phyloP scores from a whole-genome alignment of 306 rosid species.

The Vicia villosa region DNA sequence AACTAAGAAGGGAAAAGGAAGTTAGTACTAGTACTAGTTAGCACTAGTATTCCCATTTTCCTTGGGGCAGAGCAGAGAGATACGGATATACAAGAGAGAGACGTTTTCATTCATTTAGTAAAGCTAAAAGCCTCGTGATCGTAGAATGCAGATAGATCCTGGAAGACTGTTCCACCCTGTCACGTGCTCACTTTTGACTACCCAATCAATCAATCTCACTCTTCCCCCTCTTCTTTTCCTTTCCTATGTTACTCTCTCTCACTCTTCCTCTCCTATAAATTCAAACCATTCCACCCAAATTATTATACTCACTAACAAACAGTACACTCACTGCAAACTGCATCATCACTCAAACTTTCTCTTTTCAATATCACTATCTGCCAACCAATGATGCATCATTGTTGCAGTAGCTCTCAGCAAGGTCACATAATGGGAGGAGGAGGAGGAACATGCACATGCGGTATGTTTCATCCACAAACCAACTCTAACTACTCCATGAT shows the following conservation, averaged over 20 bases:
- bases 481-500: conserved; percentile 64
- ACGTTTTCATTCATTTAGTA: background rate
- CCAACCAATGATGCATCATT: conserved; percentile 58
- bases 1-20: background rate
- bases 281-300: background rate
- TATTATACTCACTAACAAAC: background rate
- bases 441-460: conserved; percentile 59
- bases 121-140: conserved; percentile 16
- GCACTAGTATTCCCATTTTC: background rate
- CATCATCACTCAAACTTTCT: too few species aligned
- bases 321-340: background rate
- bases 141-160: conserved; percentile 14
- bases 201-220: conserved; percentile 14
- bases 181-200: conserved; percentile 24
- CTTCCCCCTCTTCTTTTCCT: background rate
- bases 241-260: conserved; percentile 7
- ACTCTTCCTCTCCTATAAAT: background rate
- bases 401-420: conserved; percentile 55
- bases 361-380: too few species aligned
- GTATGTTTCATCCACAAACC: conserved; percentile 52
- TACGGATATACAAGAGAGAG: background rate
- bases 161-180: conserved; percentile 22
- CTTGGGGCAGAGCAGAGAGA: conserved; percentile 17
- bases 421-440: conserved; percentile 55
- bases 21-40: background rate